phyloP scores from a whole-genome alignment of 495 filamentous ascomycete species.

The Daldinia loculata region DNA sequence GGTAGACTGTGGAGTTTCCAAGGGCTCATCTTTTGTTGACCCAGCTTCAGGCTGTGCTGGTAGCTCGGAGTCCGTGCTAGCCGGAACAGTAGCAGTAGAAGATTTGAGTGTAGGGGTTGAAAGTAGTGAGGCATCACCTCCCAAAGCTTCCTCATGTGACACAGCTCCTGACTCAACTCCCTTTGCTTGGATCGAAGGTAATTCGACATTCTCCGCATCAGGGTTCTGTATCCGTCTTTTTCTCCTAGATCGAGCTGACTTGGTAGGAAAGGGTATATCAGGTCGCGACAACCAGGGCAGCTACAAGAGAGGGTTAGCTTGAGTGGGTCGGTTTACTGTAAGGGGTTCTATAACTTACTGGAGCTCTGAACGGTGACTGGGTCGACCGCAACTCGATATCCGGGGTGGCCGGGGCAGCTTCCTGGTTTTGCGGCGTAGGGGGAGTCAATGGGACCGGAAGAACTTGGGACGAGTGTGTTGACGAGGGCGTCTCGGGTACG shows the following conservation, averaged over 20 bases:
- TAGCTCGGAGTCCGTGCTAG: slow-evolving; percentile 46
- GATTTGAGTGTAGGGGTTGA: slow-evolving; percentile 47
- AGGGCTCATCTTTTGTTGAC: slow-evolving; percentile 70
- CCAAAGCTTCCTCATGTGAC: slow-evolving; percentile 17
- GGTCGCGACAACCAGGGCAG: slow-evolving; percentile 86
- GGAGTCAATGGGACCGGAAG: slow-evolving; percentile 53
- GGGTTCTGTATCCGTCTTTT: slow-evolving; percentile 48
- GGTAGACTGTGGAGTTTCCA: slow-evolving; percentile 69
- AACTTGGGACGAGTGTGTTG: slow-evolving; percentile 56
- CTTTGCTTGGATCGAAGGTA: slow-evolving; percentile 48
- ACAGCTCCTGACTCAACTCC: slow-evolving; percentile 28
- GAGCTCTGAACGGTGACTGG: slow-evolving; percentile 64
- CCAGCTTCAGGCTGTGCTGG: slow-evolving; percentile 68
- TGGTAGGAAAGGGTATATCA: slow-evolving; percentile 70
- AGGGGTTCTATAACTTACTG: slow-evolving; percentile 60
- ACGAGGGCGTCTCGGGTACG: slow-evolving; percentile 51
- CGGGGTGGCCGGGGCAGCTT: slow-evolving; percentile 18
- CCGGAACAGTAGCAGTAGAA: slow-evolving; percentile 14
- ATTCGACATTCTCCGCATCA: slow-evolving; percentile 46
- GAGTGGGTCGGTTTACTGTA: background rate
- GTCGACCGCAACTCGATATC: slow-evolving; percentile 29
- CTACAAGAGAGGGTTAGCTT: slow-evolving; percentile 51
- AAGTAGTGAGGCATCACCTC: slow-evolving; percentile 11
- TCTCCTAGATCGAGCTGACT: slow-evolving; percentile 48
- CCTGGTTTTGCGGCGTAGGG: slow-evolving; percentile 39